These are phyloP conservation scores for Paramecium pentaurelia DNA, from an alignment of 73 alveolate genomes.

Conservation along the genomic window DNA sequence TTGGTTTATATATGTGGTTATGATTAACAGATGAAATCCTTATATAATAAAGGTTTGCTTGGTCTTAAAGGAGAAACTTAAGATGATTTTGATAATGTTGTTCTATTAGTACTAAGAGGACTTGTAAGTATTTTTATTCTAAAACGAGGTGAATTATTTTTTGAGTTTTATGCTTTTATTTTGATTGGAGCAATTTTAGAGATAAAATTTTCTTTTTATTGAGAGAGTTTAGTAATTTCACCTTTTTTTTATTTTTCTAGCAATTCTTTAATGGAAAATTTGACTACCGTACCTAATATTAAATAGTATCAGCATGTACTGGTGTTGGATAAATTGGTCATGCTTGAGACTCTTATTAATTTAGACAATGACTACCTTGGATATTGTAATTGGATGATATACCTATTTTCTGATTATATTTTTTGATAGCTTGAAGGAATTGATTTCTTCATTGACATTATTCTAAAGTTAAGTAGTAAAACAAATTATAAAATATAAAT, in stretches of 20 bases:
- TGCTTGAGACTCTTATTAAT: neutral
- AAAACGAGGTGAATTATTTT: neutral
- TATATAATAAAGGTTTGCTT: neutral
- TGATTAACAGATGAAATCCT: neutral
- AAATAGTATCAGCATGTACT: neutral
- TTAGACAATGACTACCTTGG: neutral
- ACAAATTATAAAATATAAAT: neutral
- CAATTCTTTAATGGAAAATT: neutral
- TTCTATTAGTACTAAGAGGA: neutral
- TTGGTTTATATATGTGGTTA: neutral
- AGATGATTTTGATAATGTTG: neutral
- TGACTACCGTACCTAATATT: neutral
- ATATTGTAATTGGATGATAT: neutral
- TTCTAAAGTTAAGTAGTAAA: neutral
- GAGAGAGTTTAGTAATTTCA: neutral
- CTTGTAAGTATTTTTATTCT: neutral
- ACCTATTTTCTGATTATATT: neutral
- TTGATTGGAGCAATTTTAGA: neutral
- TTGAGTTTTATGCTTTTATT: neutral
- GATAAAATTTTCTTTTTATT: neutral
- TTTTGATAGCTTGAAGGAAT: neutral
- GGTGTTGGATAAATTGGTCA: neutral
- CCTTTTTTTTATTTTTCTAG: neutral
- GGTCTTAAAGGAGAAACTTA: neutral
- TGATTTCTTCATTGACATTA: neutral